Evolutionary conservation across 1,284 basidiomycete genomes (phyloP), one percentile per base, ranked within the genome.

Genomic region (Stygiomarasmius scandens): DNA sequence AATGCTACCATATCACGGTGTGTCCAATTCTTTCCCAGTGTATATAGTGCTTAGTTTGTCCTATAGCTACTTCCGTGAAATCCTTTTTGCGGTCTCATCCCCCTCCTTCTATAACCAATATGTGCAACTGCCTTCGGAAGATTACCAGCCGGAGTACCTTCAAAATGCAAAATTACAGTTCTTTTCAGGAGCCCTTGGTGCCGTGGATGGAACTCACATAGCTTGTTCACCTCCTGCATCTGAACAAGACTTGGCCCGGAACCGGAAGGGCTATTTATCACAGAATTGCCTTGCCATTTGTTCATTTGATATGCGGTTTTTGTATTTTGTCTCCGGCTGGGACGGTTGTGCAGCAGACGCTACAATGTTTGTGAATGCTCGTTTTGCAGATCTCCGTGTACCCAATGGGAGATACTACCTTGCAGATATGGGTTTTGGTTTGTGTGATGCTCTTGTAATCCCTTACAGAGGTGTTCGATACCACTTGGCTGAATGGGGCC

Each of bases 401-500:
- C 66, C 64, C 0, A 46, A 32, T 14, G 60, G 62, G 9, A 59
- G 60, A 36, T 69, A 62, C 38, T 66, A 67, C 50, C 53, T 67
- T 16, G 52, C 52, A 2, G 43, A 54, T 46, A 43, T 43, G 29
- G 65, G 71, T 0, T 74, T 72, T 61, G 59, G 65, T 2, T 27
- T 60, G 12, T 70, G 72, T 61, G 63, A 71, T 56, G 52, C 54
- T 5, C 61, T 73, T 3, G 56, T 76, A n/a, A 61, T 66, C 2
- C 74, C 72, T 2, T 75, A 76, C 59, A 64, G 62, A 27, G 66
- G 66, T 34, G 61, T 68, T 1, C 58, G 67, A 0, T 77, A 77
- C 59, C 72, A 77, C 62, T 59, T 75, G n/a, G 58, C 63, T 11
- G 72, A 77, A 63, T 77, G 73, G 72, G 59, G 52, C 8, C 38